Evolutionary conservation across 441 rosid species (phyloP), one percentile per base, ranked within the genome.

Genomic region (Aquilaria agallochum): DNA sequence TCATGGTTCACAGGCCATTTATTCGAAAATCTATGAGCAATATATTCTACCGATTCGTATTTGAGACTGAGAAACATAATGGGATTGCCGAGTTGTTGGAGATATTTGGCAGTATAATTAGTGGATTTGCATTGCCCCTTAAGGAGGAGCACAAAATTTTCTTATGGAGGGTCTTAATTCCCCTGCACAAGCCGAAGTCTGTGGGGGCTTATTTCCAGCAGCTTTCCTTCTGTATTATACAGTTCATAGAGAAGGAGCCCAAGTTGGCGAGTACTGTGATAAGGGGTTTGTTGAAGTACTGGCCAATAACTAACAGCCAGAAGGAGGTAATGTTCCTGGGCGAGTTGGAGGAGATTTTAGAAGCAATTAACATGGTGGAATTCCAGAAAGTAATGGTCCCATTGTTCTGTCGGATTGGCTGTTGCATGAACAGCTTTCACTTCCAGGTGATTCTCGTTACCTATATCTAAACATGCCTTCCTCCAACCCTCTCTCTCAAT

Each of bases 1-100:
- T 91, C 67, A 91, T 87, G 97, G 98, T 89, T 64, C 96, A 92
- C 44, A 84, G 98, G 67, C 98, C 96, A 0, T 89, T 92, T 70
- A 71, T 89, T 34, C 80, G 98, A 30, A 92, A 84, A 81, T 74
- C 89, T 3, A 79, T 92, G 49, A 84, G 95, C 76, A 82, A 86
- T 67, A 89, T 92, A 56, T 81, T 87, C 76, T 84, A 83, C 66
- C 58, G 88, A 72, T 89, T 85, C 57, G 87, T 89, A 67, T 86
- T 83, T 54, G 94, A 91, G 79, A 83, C 80, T 0, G 96, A 91
- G 85, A 86, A 78, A 74, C 96, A 88, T 65, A 84, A 88, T 62
- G 97, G 97, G 56, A 83, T 91, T 36, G 88, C 88, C 0, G 95
- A 92, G 92, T 74, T 92, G 73, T 73, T 89, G 83, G 97, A 92